Conservation (phyloP, 208 protist species). For the Leishmania martiniquensis region DNA sequence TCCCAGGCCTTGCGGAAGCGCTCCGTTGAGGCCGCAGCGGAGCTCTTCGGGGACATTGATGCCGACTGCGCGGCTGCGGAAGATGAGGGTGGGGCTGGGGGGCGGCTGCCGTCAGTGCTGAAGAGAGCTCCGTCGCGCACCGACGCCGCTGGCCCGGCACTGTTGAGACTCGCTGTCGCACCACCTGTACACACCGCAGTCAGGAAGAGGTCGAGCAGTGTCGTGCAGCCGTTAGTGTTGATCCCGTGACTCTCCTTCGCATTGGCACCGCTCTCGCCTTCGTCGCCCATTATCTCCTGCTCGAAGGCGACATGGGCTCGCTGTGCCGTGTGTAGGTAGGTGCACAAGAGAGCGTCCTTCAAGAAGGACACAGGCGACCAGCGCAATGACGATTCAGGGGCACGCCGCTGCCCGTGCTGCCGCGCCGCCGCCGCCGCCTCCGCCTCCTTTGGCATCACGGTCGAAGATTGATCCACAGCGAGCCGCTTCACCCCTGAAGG, state of each 20-base stretch:
- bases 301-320: background rate
- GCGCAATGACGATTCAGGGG: background rate
- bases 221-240: background rate
- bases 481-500: background rate
- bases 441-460: no score
- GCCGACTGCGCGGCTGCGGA: background rate
- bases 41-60: background rate
- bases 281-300: background rate
- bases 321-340: background rate
- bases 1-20: constrained; percentile 10
- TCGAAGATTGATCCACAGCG: background rate
- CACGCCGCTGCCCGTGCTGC: background rate
- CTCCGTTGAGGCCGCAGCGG: background rate
- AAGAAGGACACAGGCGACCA: constrained; percentile 41
- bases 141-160: background rate
- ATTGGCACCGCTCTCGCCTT: background rate
- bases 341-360: constrained; percentile 22
- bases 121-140: background rate
- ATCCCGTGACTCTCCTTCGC: background rate
- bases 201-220: constrained; percentile 8
- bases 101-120: background rate
- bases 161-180: background rate
- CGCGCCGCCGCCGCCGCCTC: background rate
- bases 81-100: background rate
- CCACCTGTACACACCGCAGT: background rate